Percentiles rank a stretch among this genome's conserved stretches.
These are phyloP conservation scores for Cryphonectria naterciae DNA, from an alignment of 2,329 filamentous ascomycete genomes.

Conservation along the genomic window DNA sequence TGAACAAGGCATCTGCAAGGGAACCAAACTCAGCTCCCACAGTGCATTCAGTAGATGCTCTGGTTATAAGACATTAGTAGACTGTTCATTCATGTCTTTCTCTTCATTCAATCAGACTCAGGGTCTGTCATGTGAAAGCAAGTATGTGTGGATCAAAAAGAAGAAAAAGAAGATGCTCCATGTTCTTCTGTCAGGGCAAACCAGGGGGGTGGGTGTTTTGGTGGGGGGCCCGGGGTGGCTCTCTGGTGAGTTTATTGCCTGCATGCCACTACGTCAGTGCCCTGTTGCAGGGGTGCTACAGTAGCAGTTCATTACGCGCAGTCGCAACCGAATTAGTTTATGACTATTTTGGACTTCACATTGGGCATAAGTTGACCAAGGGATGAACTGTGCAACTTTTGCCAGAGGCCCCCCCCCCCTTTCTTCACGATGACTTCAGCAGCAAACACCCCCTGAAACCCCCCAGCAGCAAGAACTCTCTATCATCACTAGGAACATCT, in stretches of 20 bases:
- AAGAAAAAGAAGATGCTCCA: not conserved
- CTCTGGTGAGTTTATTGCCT: not conserved
- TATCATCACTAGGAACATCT: not conserved
- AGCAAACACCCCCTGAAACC: not conserved
- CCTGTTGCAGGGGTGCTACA: not conserved
- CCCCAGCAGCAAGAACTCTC: not conserved
- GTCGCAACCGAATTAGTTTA: constrained; percentile 12
- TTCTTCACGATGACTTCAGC: not conserved
- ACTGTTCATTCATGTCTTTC: not conserved
- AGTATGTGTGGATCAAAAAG: not conserved
- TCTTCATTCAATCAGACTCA: not conserved
- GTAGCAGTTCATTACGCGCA: constrained; percentile 11
- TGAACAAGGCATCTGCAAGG: not conserved
- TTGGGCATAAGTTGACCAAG: constrained; percentile 6
- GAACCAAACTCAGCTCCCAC: not conserved
- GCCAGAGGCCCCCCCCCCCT: not conserved
- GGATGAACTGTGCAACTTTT: constrained; percentile 10
- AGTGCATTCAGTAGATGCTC: not conserved
- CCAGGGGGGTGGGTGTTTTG: not conserved
- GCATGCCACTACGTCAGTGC: constrained; percentile 18
- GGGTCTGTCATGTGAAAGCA: not conserved
- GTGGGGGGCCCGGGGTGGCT: not conserved
- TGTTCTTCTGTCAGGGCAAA: not conserved
- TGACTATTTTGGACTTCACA: constrained; percentile 12
- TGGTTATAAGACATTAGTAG: not conserved